phyloP scores from a whole-genome alignment of 73 alveolate genomes.

The Uronychia setigera region DNA sequence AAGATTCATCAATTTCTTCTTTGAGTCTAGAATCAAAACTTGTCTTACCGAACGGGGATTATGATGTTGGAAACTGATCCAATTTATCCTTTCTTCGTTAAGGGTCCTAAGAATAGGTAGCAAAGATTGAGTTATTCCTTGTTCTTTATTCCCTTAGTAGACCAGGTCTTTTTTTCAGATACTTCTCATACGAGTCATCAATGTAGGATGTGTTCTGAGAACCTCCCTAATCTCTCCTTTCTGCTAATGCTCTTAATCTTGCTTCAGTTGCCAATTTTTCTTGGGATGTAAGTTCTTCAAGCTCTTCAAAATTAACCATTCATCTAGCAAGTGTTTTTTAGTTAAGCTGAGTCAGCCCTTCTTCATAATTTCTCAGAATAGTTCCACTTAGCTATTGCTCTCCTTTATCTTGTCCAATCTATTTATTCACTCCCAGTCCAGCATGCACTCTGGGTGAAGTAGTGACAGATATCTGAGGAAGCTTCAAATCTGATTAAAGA shows the following conservation, averaged over 20 bases:
- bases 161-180: not conserved
- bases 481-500: no score
- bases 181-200: not conserved
- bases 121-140: not conserved
- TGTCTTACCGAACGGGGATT: not conserved
- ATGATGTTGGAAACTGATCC: not conserved
- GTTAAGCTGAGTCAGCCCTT: no score
- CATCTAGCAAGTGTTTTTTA: not conserved
- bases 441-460: no score
- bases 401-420: no score
- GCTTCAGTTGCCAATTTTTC: not conserved
- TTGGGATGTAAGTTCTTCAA: not conserved
- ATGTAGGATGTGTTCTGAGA: not conserved
- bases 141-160: not conserved
- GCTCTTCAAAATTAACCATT: not conserved
- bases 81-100: not conserved
- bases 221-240: not conserved
- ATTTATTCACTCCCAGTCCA: no score
- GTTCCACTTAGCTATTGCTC: no score
- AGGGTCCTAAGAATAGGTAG: not conserved
- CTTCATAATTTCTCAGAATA: no score
- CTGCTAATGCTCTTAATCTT: no score
- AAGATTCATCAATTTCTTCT: no score
- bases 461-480: no score
- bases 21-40: no score